Conservation (phyloP, 2,329 filamentous ascomycete genomes). For the Scortechinia acanthostroma region DNA sequence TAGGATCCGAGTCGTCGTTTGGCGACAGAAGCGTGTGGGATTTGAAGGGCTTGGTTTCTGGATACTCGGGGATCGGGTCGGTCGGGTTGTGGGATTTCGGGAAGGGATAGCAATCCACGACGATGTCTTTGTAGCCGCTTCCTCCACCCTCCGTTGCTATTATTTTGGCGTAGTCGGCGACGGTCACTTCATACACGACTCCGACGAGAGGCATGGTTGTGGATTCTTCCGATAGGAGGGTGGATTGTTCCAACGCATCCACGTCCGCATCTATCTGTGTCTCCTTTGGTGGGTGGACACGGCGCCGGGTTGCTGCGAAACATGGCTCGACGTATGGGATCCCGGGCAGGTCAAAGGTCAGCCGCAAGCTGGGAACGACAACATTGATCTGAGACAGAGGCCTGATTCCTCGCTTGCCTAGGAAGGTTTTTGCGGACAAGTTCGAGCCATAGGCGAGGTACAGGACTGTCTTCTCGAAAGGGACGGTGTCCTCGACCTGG, state of each 20-base stretch:
- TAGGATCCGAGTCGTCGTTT: background rate
- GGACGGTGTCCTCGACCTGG: slow-evolving; percentile 6
- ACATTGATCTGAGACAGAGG: slow-evolving; percentile 79
- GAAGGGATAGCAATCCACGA: slow-evolving; percentile 72
- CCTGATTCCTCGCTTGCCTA: slow-evolving; percentile 68
- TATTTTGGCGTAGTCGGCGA: slow-evolving; percentile 74
- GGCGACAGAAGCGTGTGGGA: slow-evolving; percentile 81
- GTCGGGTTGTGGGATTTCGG: slow-evolving; percentile 26
- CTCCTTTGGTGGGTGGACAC: slow-evolving; percentile 36
- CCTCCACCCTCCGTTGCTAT: slow-evolving; percentile 87
- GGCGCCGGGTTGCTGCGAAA: slow-evolving; percentile 73
- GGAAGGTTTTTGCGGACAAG: slow-evolving; percentile 72
- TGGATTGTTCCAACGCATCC: background rate
- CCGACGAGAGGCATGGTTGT: slow-evolving; percentile 69
- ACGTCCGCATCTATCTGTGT: slow-evolving; percentile 13
- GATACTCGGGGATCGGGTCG: slow-evolving; percentile 54
- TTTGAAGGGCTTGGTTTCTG: slow-evolving; percentile 61
- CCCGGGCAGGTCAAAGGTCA: slow-evolving; percentile 81
- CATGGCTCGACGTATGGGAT: slow-evolving; percentile 84
- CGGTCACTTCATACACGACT: slow-evolving; percentile 90
- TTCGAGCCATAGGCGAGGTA: slow-evolving; percentile 93
- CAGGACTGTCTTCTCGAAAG: slow-evolving; percentile 45
- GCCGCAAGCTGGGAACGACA: slow-evolving; percentile 66
- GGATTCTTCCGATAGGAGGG: background rate
- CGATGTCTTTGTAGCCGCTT: slow-evolving; percentile 73